Conservation (phyloP, 148 eudicot species). For the Chenopodium berlandieri region DNA sequence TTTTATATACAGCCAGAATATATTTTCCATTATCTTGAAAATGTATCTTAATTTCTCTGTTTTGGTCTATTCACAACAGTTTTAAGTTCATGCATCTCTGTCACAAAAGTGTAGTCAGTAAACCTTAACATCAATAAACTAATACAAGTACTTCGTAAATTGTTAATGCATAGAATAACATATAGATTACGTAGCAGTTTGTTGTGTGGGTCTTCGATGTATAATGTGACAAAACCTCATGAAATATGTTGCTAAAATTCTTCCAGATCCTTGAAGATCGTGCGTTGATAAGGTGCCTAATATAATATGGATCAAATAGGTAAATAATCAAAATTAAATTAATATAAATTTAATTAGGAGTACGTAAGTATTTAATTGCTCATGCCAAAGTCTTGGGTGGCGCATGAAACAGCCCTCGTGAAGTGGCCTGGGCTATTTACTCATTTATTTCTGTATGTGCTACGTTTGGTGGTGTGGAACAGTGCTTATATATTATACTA, state of each 20-base stretch:
- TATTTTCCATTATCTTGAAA: too few species aligned
- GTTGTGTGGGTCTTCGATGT: not conserved
- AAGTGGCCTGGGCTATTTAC: not conserved
- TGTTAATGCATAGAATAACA: not conserved
- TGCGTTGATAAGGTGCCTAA: not conserved
- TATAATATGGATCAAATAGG: not conserved
- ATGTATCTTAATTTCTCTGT: too few species aligned
- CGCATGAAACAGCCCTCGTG: conserved; percentile 1
- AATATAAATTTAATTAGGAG: not conserved
- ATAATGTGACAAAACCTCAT: not conserved
- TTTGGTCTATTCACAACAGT: too few species aligned
- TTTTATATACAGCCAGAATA: too few species aligned
- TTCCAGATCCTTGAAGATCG: not conserved
- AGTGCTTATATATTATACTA: too few species aligned
- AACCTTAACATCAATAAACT: not conserved
- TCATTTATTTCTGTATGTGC: not conserved
- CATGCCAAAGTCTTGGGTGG: not conserved
- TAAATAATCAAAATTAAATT: too few species aligned
- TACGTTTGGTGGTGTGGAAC: not conserved
- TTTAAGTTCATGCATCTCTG: not conserved
- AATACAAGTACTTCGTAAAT: too few species aligned
- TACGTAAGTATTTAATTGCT: not conserved
- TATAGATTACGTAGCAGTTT: not conserved
- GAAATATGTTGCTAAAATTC: not conserved
- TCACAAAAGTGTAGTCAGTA: not conserved